Conservation (phyloP, 2,329 filamentous ascomycete genomes). For the Phyllosticta capitalensis region DNA sequence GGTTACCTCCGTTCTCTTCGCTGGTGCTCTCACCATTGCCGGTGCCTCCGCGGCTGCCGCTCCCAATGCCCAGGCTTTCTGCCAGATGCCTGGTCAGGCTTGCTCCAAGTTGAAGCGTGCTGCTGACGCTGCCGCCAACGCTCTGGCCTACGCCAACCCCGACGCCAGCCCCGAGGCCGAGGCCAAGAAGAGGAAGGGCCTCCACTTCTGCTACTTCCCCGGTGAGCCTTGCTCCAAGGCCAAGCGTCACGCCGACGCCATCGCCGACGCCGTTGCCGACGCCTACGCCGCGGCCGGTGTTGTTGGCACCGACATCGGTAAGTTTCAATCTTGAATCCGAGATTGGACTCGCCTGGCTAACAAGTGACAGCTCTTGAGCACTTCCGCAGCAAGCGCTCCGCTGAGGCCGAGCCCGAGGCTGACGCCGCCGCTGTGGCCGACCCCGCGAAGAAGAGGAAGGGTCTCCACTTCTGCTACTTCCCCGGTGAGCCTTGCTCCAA, state of each 20-base stretch:
- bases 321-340: neutral
- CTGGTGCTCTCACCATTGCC: constrained; percentile 33
- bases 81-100: constrained; percentile 19
- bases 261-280: neutral
- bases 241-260: constrained; percentile 6
- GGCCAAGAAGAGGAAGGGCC: constrained; percentile 5
- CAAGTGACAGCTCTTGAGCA: neutral
- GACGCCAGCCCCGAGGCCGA: constrained; percentile 6
- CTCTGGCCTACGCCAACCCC: constrained; percentile 11
- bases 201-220: constrained; percentile 14
- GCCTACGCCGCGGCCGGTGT: constrained; percentile 3
- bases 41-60: constrained; percentile 32
- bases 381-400: neutral
- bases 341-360: neutral
- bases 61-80: constrained; percentile 22
- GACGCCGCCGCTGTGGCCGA: constrained; percentile 17
- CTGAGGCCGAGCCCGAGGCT: constrained; percentile 19
- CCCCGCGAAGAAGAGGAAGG: constrained; percentile 3
- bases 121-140: constrained; percentile 22
- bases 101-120: constrained; percentile 24
- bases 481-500: constrained; percentile 20
- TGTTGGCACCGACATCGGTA: constrained; percentile 13
- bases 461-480: constrained; percentile 16
- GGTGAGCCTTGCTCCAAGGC: constrained; percentile 11
- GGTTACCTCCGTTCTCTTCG: constrained; percentile 33